phyloP scores from a whole-genome alignment of 1,284 basidiomycete genomes.

The Lentinula novae-zelandiae region DNA sequence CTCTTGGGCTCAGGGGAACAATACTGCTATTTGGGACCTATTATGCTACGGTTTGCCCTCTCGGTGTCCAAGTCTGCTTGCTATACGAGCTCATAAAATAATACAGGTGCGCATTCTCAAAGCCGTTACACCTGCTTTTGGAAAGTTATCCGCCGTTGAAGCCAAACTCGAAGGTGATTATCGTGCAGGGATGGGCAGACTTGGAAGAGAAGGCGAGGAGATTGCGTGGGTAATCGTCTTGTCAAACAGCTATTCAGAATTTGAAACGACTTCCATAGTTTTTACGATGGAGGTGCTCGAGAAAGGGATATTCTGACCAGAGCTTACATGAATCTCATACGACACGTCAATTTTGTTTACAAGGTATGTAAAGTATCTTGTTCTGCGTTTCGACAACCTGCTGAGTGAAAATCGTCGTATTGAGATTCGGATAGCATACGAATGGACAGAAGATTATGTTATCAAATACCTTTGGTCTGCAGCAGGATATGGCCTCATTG shows the following conservation, averaged over 20 bases:
- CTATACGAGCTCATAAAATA: neutral
- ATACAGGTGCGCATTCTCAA: conserved; percentile 52
- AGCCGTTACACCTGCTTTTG: conserved; percentile 92
- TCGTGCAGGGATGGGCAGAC: conserved; percentile 80
- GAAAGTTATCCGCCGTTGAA: conserved; percentile 86
- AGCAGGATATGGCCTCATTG: conserved; percentile 84
- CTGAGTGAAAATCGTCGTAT: neutral
- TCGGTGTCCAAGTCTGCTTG: neutral
- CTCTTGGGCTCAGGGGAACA: conserved; percentile 81
- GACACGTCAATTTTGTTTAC: conserved; percentile 91
- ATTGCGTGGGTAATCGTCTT: conserved; percentile 62
- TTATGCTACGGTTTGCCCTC: conserved; percentile 67
- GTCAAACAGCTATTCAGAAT: neutral
- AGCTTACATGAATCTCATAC: conserved; percentile 80
- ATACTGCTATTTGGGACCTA: conserved; percentile 82
- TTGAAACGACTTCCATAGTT: conserved; percentile 41
- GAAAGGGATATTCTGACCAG: conserved; percentile 83
- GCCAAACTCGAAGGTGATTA: conserved; percentile 90
- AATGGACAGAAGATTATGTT: conserved; percentile 91
- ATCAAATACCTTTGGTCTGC: conserved; percentile 93
- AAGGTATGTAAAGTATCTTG: conserved; percentile 47
- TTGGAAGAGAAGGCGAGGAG: conserved; percentile 92
- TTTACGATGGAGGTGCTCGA: conserved; percentile 87
- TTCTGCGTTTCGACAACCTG: neutral
- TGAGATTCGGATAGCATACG: conserved; percentile 78